Base-by-base conservation (phyloP, 2,329 filamentous ascomycete genomes). In the Stachybotrys elegans region DNA sequence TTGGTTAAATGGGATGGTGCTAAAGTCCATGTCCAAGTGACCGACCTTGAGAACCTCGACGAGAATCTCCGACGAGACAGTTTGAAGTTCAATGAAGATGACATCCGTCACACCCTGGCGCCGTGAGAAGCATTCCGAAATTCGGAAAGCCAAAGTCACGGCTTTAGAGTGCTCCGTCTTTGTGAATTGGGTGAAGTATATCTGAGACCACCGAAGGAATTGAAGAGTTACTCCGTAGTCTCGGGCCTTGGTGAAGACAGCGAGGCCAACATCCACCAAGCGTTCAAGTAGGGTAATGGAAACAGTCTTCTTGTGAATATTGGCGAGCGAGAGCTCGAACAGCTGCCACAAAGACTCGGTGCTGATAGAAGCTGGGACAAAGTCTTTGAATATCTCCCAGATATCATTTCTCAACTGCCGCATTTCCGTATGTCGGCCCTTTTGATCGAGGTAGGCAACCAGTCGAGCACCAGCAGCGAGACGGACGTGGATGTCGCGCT, bases 311-410 rank as follows among this genome's bases (percentile, higher is more conserved):
- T 47, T 47, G 31, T 36, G 17, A 8, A 42, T 22, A 20, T 42
- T 31, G 20, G 27, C 27, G 11, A 43, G 45, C 9, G 35, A 40
- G 12, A 43, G 41, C 21, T 47, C 41, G 29, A 47, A 47, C 8
- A 47, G 40, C 36, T 47, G 41, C 41, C 45, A 47, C 11, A 43
- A n/a, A 20, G 45, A 40, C 16, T 43, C 45, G 31, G 45, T 20
- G 22, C 16, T 20, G 11, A 42, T 6, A 4, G 25, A 43, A 14
- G 35, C 5, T 23, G 37, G 32, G 19, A 14, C 37, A 37, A 43
- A 44, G n/a, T 9, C 21, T 22, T 44, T 47, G 45, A 47, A 47
- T 38, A 44, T 41, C 16, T 44, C 45, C 38, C 45, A 44, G 29
- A 47, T 41, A 13, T 44, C 41, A 4, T 12, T 32, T 34, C 40